Percentiles rank a stretch among this genome's conserved stretches.
These are phyloP conservation scores for Epichloe sp. DNA, from an alignment of 2,329 filamentous ascomycete genomes.

Conservation along the genomic window DNA sequence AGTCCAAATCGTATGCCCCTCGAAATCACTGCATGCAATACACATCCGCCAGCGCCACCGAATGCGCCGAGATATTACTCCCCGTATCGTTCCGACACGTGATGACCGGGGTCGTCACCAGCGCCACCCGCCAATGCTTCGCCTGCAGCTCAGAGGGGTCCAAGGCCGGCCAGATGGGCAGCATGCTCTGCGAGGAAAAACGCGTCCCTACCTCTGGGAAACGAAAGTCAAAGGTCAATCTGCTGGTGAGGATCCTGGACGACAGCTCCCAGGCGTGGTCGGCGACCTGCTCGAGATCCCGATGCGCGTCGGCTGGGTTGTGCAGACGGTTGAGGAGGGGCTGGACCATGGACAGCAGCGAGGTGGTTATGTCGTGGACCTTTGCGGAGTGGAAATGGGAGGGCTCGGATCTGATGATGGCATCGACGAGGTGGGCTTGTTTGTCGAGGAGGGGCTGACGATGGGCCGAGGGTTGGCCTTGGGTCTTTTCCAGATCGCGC, in stretches of 20 bases:
- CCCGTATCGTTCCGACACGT: constrained; percentile 40
- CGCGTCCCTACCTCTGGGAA: constrained; percentile 38
- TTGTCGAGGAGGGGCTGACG: constrained; percentile 28
- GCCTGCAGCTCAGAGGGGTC: constrained; percentile 32
- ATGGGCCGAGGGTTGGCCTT: constrained; percentile 22
- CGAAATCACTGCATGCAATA: constrained; percentile 31
- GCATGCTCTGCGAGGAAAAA: constrained; percentile 36
- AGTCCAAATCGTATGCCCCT: background rate
- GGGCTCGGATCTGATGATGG: constrained; percentile 22
- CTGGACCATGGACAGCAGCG: constrained; percentile 22
- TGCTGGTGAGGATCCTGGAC: constrained; percentile 31
- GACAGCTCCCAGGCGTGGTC: constrained; percentile 32
- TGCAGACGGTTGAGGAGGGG: constrained; percentile 26
- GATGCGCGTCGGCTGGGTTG: constrained; percentile 23
- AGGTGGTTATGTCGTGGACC: constrained; percentile 29
- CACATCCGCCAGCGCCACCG: constrained; percentile 33
- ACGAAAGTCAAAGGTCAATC: constrained; percentile 31
- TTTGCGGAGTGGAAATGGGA: constrained; percentile 19
- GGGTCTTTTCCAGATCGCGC: constrained; percentile 21
- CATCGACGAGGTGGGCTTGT: constrained; percentile 23
- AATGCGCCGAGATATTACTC: constrained; percentile 29
- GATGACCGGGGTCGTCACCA: constrained; percentile 41
- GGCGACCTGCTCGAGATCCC: constrained; percentile 29
- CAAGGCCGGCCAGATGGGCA: constrained; percentile 28
- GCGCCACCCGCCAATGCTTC: constrained; percentile 37